These are phyloP conservation scores for Kurtzmaniella cleridarum DNA, from an alignment of 805 yeast species.

Conservation along the genomic window DNA sequence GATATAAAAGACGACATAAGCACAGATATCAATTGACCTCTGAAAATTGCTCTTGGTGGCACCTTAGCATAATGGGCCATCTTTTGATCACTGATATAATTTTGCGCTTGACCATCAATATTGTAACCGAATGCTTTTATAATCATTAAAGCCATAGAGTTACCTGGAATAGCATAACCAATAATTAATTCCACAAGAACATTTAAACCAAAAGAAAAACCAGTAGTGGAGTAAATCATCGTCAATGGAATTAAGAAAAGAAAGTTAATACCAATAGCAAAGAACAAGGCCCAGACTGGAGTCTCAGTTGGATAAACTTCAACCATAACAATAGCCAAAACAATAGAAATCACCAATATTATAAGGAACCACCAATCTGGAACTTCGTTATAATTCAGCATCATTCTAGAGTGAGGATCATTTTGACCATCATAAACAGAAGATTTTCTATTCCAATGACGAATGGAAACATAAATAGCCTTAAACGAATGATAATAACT, in stretches of 20 bases:
- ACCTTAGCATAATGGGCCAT: slow-evolving; percentile 17
- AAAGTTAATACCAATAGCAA: slow-evolving; percentile 45
- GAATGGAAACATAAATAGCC: neutral
- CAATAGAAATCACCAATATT: slow-evolving; percentile 21
- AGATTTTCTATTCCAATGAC: too few relatives aligned
- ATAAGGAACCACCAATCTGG: slow-evolving; percentile 28
- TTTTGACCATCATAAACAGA: slow-evolving; percentile 8
- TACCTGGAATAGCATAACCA: slow-evolving; percentile 53
- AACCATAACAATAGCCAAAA: slow-evolving; percentile 26
- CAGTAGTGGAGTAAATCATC: slow-evolving; percentile 45
- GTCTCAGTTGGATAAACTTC: slow-evolving; percentile 37
- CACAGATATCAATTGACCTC: slow-evolving; percentile 9
- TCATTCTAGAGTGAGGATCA: slow-evolving; percentile 26
- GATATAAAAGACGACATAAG: slow-evolving; percentile 9
- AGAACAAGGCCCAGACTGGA: slow-evolving; percentile 57
- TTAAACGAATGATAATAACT: slow-evolving; percentile 1
- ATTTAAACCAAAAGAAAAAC: slow-evolving; percentile 42
- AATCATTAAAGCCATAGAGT: slow-evolving; percentile 48
- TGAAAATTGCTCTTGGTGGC: slow-evolving; percentile 20
- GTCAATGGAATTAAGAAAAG: slow-evolving; percentile 48
- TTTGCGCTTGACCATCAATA: slow-evolving; percentile 54
- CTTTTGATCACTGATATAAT: slow-evolving; percentile 26
- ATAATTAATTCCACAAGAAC: slow-evolving; percentile 52
- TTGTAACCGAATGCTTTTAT: slow-evolving; percentile 49
- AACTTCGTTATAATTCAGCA: slow-evolving; percentile 29